Evolutionary conservation across 768 basidiomycete species (phyloP).

Genomic region (Coprinopsis strossmayeri): DNA sequence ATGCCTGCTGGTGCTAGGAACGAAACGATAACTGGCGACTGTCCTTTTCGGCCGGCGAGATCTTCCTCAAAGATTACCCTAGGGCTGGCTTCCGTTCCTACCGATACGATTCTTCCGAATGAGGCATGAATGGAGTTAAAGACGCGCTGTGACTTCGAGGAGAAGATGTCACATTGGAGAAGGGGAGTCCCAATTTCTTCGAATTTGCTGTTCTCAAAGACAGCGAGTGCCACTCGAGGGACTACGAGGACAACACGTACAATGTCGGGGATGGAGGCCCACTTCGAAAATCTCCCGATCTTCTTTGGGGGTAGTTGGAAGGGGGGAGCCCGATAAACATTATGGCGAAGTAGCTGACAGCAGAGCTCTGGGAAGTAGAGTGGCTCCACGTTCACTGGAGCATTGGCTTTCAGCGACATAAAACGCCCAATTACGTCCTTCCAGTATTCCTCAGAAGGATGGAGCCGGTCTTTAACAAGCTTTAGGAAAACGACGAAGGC

Average conservation of each 20-base stretch:
- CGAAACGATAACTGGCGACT: conserved; percentile 27
- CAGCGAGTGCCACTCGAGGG: conserved; percentile 22
- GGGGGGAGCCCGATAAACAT: conserved; percentile 19
- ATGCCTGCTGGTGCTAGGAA: conserved; percentile 28
- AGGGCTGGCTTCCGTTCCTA: conserved; percentile 5
- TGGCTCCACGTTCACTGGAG: conserved; percentile 18
- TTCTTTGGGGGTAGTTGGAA: neutral
- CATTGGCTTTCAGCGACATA: conserved; percentile 14
- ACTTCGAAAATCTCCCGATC: conserved; percentile 18
- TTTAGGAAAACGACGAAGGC: conserved; percentile 41
- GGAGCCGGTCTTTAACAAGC: conserved; percentile 23
- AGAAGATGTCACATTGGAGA: conserved; percentile 27
- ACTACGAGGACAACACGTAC: conserved; percentile 29
- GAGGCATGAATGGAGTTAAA: conserved; percentile 26
- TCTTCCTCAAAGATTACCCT: conserved; percentile 24
- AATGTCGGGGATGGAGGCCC: conserved; percentile 25
- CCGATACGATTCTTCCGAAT: conserved; percentile 23
- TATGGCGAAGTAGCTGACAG: conserved; percentile 33
- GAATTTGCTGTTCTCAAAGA: conserved; percentile 17
- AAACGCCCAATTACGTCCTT: conserved; percentile 28
- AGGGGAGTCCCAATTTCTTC: conserved; percentile 24
- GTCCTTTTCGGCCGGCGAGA: conserved; percentile 22
- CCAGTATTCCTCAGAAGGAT: conserved; percentile 35
- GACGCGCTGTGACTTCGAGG: conserved; percentile 18
- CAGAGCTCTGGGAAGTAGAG: conserved; percentile 41